A percentile compares a stretch with the other conserved stretches of the same genome.
Conservation (phyloP, 164 flowering plant species). For the Macadamia integrifolia region DNA sequence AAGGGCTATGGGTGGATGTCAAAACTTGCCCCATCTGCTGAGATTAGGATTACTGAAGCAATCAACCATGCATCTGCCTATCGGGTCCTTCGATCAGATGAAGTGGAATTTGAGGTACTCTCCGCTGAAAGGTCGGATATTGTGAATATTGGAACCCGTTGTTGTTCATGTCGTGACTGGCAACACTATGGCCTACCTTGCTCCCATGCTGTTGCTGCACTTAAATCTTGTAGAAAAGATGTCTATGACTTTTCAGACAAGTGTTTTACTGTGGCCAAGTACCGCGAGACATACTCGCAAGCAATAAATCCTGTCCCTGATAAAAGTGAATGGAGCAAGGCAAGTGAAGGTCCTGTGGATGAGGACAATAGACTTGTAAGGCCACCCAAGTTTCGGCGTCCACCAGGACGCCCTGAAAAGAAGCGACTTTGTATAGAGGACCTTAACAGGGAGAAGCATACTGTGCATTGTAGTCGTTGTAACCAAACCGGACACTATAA, state of each 20-base stretch:
- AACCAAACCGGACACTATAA: conserved; percentile 87
- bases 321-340: conserved; percentile 49
- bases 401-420: conserved; percentile 82
- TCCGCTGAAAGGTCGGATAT: conserved; percentile 59
- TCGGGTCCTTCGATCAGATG: conserved; percentile 72
- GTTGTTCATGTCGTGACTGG: conserved; percentile 84
- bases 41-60: conserved; percentile 53
- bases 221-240: conserved; percentile 57
- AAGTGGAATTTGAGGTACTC: conserved; percentile 78
- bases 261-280: conserved; percentile 49
- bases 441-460: conserved; percentile 56
- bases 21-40: conserved; percentile 68
- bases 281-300: conserved; percentile 45
- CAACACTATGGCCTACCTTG: conserved; percentile 77
- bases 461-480: conserved; percentile 81
- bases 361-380: conserved; percentile 41
- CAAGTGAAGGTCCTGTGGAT: conserved; percentile 21
- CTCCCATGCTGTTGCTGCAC: conserved; percentile 79
- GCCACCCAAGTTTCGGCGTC: conserved; percentile 78
- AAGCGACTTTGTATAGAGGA: conserved; percentile 67
- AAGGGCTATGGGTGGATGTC: conserved; percentile 47
- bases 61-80: conserved; percentile 35
- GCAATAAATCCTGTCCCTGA: conserved; percentile 50
- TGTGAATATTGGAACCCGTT: conserved; percentile 56
- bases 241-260: conserved; percentile 52